Conservation (phyloP, 768 basidiomycete species). For the Trichaptum fuscoviolaceum region DNA sequence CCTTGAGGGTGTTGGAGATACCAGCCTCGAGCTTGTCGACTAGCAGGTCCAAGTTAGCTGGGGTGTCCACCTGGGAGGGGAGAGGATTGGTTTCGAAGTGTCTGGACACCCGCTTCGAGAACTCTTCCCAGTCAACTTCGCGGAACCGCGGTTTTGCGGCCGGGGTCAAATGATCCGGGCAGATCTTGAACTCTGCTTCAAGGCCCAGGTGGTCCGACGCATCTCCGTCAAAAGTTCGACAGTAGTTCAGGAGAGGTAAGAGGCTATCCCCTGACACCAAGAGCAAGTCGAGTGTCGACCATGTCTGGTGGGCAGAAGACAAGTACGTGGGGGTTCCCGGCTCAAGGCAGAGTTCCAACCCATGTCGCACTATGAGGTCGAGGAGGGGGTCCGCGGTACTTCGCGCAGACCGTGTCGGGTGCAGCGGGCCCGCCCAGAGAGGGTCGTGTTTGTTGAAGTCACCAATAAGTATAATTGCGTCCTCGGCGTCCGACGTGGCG, state of each 20-base stretch:
- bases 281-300: conserved; percentile 3
- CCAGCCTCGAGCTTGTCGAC: neutral
- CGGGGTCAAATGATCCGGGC: neutral
- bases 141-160: neutral
- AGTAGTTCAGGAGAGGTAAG: neutral
- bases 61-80: neutral
- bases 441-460: conserved; percentile 9
- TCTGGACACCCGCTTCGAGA: neutral
- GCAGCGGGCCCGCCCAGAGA: conserved; percentile 4
- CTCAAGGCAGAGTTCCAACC: neutral
- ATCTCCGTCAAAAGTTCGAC: neutral
- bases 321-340: conserved; percentile 4
- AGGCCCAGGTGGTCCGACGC: conserved; percentile 6
- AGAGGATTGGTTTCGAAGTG: neutral
- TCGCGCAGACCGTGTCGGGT: neutral
- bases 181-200: neutral
- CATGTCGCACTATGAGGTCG: neutral
- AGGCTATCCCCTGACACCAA: neutral
- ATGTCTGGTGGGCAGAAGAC: neutral
- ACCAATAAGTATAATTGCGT: neutral
- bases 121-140: neutral
- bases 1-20: neutral
- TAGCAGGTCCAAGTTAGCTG: neutral
- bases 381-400: neutral
- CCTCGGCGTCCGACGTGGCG: neutral